Evolutionary conservation across 768 basidiomycete species (phyloP).

Genomic region (Brasilioporus rufonigricans): DNA sequence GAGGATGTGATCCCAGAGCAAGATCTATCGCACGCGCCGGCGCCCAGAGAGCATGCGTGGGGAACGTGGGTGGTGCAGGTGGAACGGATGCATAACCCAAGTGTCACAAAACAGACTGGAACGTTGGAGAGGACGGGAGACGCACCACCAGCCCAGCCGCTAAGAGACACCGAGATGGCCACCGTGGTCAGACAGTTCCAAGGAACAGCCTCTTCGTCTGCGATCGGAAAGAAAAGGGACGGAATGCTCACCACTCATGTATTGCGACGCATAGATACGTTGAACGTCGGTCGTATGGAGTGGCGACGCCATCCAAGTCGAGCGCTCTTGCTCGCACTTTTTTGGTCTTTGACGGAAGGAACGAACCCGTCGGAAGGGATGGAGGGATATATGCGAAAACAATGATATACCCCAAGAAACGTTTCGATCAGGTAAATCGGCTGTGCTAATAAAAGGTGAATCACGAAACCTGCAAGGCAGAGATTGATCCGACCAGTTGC

Average conservation of each 20-base stretch:
- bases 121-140: neutral
- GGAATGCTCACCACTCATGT: slow-evolving; percentile 24
- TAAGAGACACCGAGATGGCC: neutral
- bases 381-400: neutral
- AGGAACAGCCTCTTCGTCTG: neutral
- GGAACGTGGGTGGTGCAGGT: neutral
- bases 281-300: neutral
- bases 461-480: neutral
- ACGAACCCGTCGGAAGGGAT: neutral
- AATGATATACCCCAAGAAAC: neutral
- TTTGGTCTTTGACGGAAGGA: neutral
- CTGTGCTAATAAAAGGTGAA: slow-evolving; percentile 14
- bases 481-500: slow-evolving; percentile 7
- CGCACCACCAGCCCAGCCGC: slow-evolving; percentile 28
- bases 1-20: slow-evolving; percentile 35
- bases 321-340: neutral
- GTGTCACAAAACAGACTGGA: neutral
- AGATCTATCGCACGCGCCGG: slow-evolving; percentile 24
- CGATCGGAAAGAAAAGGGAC: neutral
- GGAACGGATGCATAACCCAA: too few species aligned
- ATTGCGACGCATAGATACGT: slow-evolving; percentile 18
- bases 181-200: neutral
- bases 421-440: neutral
- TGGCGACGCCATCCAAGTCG: slow-evolving; percentile 7
- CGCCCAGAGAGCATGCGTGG: neutral